Base-by-base conservation (phyloP, 768 basidiomycete species). In the Hericium alpestre region DNA sequence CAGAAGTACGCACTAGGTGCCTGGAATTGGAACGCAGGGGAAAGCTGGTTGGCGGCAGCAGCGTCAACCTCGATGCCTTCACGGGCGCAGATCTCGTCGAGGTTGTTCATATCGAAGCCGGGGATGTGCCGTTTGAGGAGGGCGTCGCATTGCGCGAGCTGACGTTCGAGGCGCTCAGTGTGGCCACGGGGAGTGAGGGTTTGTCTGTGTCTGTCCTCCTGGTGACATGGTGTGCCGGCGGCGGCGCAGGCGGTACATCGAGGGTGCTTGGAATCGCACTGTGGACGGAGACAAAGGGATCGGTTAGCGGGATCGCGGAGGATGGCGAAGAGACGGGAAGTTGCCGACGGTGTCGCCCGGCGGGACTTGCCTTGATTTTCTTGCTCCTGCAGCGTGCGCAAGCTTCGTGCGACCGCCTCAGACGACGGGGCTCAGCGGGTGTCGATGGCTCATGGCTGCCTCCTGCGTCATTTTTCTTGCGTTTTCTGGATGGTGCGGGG, bases 241-340 rank as follows among this genome's bases (percentile, higher is more conserved):
- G 85, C 86, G 40, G 86, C 81, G 67, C 90, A 93, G 39, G 90
- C 87, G 16, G 87, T 87, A 67, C 90, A 93, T 70, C 86, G 74
- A 39, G 90, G 90, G 69, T 90, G 88, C 67, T 90, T 91, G 7
- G 89, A 91, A 71, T 93, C 90, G 78, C 90, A 93, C 90, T 93
- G 67, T 58, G 51, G 15, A 65, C 56, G 60, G 61, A 43, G 65
- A 65, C 48, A 47, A 54, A 20, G 27, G 62, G 64, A 57, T 65
- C 55, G 60, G 63, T 63, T 65, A 70, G 67, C 56, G 61, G 61
- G 61, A 57, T 61, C 59, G 63, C 53, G 63, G 55, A 69, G 71
- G 65, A 69, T 70, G 68, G 72, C 70, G 73, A 71, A 70, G 71
- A 72, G 83, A 63, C 66, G 69, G 86, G 84, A 81, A 85, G 79